phyloP scores from a whole-genome alignment of 495 filamentous ascomycete genomes.

The Hypoxylon trugodes region DNA sequence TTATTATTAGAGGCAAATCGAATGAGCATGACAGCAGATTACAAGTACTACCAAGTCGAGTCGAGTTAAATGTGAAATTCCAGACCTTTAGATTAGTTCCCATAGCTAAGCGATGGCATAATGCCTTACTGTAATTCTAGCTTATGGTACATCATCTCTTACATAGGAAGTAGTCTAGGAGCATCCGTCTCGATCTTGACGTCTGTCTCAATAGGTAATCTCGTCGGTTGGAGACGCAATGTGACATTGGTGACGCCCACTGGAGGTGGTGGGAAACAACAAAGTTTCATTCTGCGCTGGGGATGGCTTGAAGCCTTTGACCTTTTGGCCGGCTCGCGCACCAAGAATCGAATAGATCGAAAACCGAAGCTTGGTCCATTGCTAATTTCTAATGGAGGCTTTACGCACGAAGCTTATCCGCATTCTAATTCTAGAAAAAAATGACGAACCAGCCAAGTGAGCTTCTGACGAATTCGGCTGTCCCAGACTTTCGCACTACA shows the following conservation, averaged over 20 bases:
- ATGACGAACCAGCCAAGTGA: conserved; percentile 18
- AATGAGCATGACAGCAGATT: conserved; percentile 1
- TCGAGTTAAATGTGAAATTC: conserved; percentile 7
- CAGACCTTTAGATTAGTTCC: conserved; percentile 3
- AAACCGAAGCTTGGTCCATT: too few species aligned
- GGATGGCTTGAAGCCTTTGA: conserved; percentile 10
- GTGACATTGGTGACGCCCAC: conserved; percentile 5
- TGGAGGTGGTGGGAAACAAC: conserved; percentile 2
- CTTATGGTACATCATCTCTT: background rate
- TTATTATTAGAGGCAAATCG: conserved; percentile 2
- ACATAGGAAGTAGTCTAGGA: background rate
- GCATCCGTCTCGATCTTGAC: background rate
- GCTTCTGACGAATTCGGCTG: conserved; percentile 34
- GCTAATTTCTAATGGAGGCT: conserved; percentile 10
- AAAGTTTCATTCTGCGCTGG: conserved; percentile 11
- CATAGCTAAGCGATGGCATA: conserved; percentile 6
- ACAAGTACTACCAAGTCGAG: conserved; percentile 3
- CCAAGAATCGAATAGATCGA: conserved; percentile 1
- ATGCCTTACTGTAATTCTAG: conserved; percentile 7
- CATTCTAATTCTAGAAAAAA: conserved; percentile 19
- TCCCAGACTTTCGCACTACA: conserved; percentile 27
- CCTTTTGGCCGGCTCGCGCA: conserved; percentile 7
- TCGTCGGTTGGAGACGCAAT: conserved; percentile 11
- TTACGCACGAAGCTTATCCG: conserved; percentile 33
- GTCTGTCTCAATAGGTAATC: conserved; percentile 13